These are phyloP conservation scores for Saccharum officinarum DNA, from an alignment of 176 grass and related monocot species.

Conservation along the genomic window DNA sequence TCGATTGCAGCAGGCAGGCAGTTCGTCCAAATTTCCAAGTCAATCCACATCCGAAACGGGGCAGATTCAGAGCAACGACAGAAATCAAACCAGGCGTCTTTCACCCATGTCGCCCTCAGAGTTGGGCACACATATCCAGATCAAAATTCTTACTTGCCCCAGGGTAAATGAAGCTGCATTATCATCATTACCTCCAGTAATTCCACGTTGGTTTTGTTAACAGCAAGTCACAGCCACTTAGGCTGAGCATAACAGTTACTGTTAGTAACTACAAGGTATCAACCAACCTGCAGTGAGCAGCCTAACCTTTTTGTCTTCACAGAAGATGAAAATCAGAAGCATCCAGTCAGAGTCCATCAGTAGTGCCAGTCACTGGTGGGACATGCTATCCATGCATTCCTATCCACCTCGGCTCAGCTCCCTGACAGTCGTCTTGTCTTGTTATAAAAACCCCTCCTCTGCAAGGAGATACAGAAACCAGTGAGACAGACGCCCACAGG, in stretches of 20 bases:
- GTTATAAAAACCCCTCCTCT: constrained; percentile 22
- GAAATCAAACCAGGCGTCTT: constrained; percentile 1
- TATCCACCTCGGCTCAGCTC: constrained; percentile 34
- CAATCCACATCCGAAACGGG: constrained; percentile 38
- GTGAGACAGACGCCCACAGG: neutral
- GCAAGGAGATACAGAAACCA: neutral
- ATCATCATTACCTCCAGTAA: neutral
- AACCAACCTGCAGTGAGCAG: neutral
- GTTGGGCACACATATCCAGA: constrained; percentile 10
- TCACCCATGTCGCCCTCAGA: constrained; percentile 12
- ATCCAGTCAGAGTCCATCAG: constrained; percentile 19
- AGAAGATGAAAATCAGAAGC: neutral
- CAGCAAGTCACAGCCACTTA: neutral
- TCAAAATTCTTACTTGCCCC: neutral
- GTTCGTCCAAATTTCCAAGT: constrained; percentile 12
- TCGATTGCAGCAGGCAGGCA: neutral
- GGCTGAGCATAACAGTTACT: no score
- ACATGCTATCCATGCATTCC: constrained; percentile 16
- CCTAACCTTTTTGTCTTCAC: neutral
- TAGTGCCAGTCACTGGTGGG: constrained; percentile 19
- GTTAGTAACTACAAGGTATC: neutral
- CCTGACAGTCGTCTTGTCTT: constrained; percentile 11
- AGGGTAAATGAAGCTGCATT: neutral
- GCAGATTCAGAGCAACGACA: neutral
- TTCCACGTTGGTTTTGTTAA: neutral